Percentiles rank a stretch among this genome's conserved stretches.
phyloP scores from a whole-genome alignment of 768 basidiomycete genomes.

The Suillus decipiens region DNA sequence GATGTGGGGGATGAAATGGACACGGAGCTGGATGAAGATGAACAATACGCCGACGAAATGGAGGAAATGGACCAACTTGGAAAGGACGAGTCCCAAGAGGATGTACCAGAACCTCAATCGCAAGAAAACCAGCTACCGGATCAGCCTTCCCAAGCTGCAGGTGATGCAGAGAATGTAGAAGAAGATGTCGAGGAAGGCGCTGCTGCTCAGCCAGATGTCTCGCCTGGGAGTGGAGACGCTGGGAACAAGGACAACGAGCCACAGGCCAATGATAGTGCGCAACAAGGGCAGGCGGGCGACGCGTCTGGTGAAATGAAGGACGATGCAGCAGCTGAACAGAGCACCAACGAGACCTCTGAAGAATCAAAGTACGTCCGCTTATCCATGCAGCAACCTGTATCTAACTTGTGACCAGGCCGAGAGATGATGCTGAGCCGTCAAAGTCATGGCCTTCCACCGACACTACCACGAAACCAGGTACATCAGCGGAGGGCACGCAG shows the following conservation, averaged over 20 bases:
- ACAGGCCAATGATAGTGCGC: constrained; percentile 20
- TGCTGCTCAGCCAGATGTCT: constrained; percentile 40
- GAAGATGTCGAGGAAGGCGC: constrained; percentile 30
- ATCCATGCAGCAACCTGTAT: neutral
- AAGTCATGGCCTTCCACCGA: constrained; percentile 1
- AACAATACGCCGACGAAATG: constrained; percentile 24
- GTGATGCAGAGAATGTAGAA: constrained; percentile 30
- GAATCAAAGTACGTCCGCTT: constrained; percentile 18
- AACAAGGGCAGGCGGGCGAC: constrained; percentile 24
- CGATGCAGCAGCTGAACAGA: constrained; percentile 21
- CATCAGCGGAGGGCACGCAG: constrained; percentile 45
- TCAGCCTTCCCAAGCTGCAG: constrained; percentile 19
- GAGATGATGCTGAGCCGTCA: constrained; percentile 11
- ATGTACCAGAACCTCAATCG: constrained; percentile 26
- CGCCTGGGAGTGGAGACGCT: constrained; percentile 26
- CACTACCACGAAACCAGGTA: constrained; percentile 28
- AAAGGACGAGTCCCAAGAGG: constrained; percentile 26
- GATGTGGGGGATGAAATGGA: constrained; percentile 33
- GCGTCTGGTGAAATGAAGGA: constrained; percentile 15
- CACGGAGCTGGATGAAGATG: constrained; percentile 40
- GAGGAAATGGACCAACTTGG: constrained; percentile 27
- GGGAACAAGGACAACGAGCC: constrained; percentile 17
- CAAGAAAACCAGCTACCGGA: constrained; percentile 17
- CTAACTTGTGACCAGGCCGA: constrained; percentile 3
- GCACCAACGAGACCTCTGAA: constrained; percentile 31